Conservation (phyloP, 1,284 basidiomycete genomes). For the Ganoderma leucocontextum region DNA sequence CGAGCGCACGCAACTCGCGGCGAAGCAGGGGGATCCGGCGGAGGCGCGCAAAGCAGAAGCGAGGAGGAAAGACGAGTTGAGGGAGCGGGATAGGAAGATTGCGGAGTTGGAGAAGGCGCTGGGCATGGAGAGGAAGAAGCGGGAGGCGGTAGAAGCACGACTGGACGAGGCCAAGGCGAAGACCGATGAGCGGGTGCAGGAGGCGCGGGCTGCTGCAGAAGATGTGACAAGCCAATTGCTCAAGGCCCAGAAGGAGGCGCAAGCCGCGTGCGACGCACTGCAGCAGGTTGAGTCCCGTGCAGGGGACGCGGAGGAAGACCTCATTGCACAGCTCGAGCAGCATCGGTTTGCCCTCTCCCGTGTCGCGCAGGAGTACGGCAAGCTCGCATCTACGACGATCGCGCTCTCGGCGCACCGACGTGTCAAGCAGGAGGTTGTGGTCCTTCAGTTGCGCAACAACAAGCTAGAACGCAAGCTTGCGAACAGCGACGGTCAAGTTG, state of each 20-base stretch:
- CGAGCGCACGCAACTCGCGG: slow-evolving; percentile 58
- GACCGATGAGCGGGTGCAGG: slow-evolving; percentile 50
- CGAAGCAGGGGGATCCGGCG: slow-evolving; percentile 58
- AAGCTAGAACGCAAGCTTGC: slow-evolving; percentile 73
- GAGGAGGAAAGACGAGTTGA: slow-evolving; percentile 59
- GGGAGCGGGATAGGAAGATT: slow-evolving; percentile 61
- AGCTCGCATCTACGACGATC: slow-evolving; percentile 60
- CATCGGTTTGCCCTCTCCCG: slow-evolving; percentile 52
- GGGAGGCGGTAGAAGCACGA: slow-evolving; percentile 54
- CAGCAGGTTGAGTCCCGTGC: slow-evolving; percentile 37
- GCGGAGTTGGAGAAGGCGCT: slow-evolving; percentile 64
- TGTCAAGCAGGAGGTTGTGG: slow-evolving; percentile 53
- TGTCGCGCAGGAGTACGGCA: slow-evolving; percentile 66
- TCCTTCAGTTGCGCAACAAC: slow-evolving; percentile 52
- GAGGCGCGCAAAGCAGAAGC: slow-evolving; percentile 65
- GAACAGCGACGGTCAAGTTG: slow-evolving; percentile 72
- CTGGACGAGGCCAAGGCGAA: slow-evolving; percentile 53
- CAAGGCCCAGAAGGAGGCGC: slow-evolving; percentile 46
- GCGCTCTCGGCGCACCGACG: slow-evolving; percentile 47
- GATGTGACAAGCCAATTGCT: slow-evolving; percentile 49
- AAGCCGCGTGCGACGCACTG: slow-evolving; percentile 40
- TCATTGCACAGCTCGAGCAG: slow-evolving; percentile 59
- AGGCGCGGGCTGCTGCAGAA: slow-evolving; percentile 45
- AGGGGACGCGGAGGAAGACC: slow-evolving; percentile 49
- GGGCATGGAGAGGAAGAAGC: slow-evolving; percentile 57